Evolutionary conservation across 331 rosid genomes (phyloP).

Genomic region (Pyracantha coccinea): DNA sequence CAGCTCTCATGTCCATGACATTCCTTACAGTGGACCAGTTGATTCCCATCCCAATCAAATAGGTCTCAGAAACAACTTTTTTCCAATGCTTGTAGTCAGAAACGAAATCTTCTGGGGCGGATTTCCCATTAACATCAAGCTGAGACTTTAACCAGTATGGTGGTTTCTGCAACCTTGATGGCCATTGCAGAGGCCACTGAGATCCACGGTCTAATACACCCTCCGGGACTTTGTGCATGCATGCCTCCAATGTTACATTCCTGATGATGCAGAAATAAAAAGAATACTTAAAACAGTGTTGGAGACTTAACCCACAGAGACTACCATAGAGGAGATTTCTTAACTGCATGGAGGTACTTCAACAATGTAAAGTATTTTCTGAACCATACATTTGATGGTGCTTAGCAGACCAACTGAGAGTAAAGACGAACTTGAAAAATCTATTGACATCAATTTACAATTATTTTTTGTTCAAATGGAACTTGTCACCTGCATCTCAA

Average conservation of each 20-base stretch:
- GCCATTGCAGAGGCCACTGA: constrained; percentile 71
- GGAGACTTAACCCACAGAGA: neutral
- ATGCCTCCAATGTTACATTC: constrained; percentile 58
- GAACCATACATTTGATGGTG: neutral
- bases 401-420: neutral
- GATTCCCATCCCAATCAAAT: constrained; percentile 62
- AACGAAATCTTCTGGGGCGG: constrained; percentile 48
- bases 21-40: constrained; percentile 72
- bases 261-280: constrained; percentile 24
- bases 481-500: neutral
- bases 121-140: constrained; percentile 47
- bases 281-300: neutral
- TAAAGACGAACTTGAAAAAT: neutral
- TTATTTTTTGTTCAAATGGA: neutral
- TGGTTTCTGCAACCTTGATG: constrained; percentile 62
- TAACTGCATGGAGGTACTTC: neutral
- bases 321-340: neutral
- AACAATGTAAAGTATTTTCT: neutral
- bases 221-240: constrained; percentile 60
- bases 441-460: neutral
- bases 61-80: constrained; percentile 48
- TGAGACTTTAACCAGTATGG: constrained; percentile 77
- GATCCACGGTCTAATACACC: constrained; percentile 52
- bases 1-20: constrained; percentile 83
- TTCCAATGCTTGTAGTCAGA: constrained; percentile 68